Evolutionary conservation across 2,329 filamentous ascomycete species (phyloP).

Genomic region (Monosporascus sp.): DNA sequence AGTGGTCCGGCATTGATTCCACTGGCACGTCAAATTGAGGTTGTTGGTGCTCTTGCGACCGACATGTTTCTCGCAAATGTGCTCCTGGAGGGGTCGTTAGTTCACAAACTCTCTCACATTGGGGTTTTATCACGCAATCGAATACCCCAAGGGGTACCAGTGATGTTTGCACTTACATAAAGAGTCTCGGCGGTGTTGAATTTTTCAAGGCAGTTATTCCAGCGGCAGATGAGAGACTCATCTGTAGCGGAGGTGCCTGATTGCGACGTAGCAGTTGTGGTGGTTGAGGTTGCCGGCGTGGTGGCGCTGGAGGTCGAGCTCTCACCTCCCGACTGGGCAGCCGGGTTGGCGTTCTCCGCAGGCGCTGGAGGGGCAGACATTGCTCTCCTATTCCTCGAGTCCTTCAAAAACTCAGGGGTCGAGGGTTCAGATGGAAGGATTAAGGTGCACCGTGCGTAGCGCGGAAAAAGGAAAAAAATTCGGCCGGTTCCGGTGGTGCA

Average conservation of each 20-base stretch:
- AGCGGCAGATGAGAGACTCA: conserved; percentile 52
- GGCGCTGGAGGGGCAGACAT: conserved; percentile 23
- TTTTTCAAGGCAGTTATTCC: conserved; percentile 54
- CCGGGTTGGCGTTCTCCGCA: conserved; percentile 11
- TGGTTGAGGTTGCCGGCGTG: conserved; percentile 46
- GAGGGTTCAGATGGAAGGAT: not conserved
- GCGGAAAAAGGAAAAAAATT: not conserved
- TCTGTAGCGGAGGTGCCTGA: conserved; percentile 39
- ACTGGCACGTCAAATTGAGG: conserved; percentile 92
- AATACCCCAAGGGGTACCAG: conserved; percentile 1
- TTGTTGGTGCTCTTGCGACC: conserved; percentile 99
- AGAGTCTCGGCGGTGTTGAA: conserved; percentile 53
- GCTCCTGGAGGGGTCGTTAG: conserved; percentile 56
- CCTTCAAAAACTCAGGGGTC: conserved; percentile 1
- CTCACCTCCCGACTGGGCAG: conserved; percentile 18
- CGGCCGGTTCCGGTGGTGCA: too few species aligned
- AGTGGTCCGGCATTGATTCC: conserved; percentile 92
- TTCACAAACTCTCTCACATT: not conserved
- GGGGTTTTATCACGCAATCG: not conserved
- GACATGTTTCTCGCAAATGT: conserved; percentile 97
- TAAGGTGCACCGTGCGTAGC: not conserved
- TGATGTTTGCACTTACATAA: conserved; percentile 44
- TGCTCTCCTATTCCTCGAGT: conserved; percentile 1
- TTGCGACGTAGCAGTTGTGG: conserved; percentile 41
- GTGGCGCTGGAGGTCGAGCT: conserved; percentile 46